Evolutionary conservation across 495 filamentous ascomycete species (phyloP).

Genomic region (Parathielavia appendiculata): DNA sequence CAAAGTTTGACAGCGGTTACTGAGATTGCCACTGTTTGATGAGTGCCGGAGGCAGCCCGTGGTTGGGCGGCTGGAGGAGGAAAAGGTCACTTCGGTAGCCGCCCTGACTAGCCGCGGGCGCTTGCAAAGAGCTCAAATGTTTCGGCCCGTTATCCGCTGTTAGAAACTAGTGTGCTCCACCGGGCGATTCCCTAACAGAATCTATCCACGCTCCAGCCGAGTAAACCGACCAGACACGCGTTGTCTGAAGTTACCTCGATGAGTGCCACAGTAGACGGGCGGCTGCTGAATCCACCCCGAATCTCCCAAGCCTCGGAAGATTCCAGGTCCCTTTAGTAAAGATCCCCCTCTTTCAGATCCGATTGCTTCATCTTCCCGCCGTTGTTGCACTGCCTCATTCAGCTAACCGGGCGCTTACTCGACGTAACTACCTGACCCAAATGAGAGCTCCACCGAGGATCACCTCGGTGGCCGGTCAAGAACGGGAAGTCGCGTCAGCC

Average conservation of each 20-base stretch:
- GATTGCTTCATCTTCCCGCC: conserved; percentile 6
- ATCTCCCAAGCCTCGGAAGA: not conserved
- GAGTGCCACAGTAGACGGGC: not conserved
- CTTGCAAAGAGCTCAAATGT: conserved; percentile 5
- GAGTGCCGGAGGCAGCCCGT: conserved; percentile 16
- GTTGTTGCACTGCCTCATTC: conserved; percentile 9
- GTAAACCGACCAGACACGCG: not conserved
- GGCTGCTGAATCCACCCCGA: not conserved
- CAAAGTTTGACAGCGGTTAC: conserved; percentile 24
- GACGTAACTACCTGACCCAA: not conserved
- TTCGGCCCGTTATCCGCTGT: not conserved
- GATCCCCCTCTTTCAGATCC: not conserved
- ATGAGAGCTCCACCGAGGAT: not conserved
- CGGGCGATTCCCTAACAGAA: not conserved
- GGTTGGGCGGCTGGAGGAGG: conserved; percentile 12
- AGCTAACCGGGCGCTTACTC: conserved; percentile 10
- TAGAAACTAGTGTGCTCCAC: not conserved
- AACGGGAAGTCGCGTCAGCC: not conserved
- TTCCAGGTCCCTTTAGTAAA: not conserved
- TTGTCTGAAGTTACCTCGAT: not conserved
- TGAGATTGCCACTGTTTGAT: conserved; percentile 30
- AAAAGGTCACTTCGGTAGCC: conserved; percentile 6
- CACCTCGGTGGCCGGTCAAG: too few relatives aligned
- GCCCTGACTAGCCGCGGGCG: conserved; percentile 12
- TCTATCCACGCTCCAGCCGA: not conserved